Base-by-base conservation (phyloP, 495 filamentous ascomycete genomes). In the Aspergillus heteromorphus region DNA sequence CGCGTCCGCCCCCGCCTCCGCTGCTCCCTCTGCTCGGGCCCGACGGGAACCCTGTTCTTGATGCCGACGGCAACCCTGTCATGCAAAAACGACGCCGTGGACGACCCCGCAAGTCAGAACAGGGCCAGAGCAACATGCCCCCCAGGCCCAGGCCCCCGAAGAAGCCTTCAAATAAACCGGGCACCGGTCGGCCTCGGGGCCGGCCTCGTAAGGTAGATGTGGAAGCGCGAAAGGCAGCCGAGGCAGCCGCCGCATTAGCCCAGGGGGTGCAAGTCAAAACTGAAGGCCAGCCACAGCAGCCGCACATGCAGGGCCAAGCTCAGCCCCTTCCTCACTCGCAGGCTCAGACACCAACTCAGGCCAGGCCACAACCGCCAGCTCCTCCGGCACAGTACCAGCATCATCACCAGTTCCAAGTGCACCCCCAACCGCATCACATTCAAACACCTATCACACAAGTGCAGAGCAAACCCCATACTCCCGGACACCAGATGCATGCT, bases 121-220 rank as follows among this genome's bases (percentile, higher is more conserved):
- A 50, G 2, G 68, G 70, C 19, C 51, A 50, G 2, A 66, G 70
- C 19, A 64, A 58, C 31, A 60, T 61, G 19, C 64, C 67, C 2
- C 54, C 65, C 5, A 65, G 60, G 48, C 61, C 63, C 18, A 65
- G 56, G 51, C 51, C 38, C 13, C 61, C 61, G 5, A 55, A 58
- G 3, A 63, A 69, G 42, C 64, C 65, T 45, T 45, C 34, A 34
- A 14, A 40, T 25, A 7, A 58, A 57, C 51, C 65, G 8, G 68
- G 70, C 1, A 74, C 69, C 0, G 69, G 69, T 9, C 66, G 71
- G 13, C 71, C 71, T 8, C 69, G 71, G 27, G 71, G 71, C 16
- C 61, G 72, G 38, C 72, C 72, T 49, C 67, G 68, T 9, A 74
- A 74, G 55, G 68, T 65, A 1, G 71, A 74, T 59, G 58, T 72